Conservation (phyloP, 192 early-diverging fungal species). For the Chytriomyces sp. region DNA sequence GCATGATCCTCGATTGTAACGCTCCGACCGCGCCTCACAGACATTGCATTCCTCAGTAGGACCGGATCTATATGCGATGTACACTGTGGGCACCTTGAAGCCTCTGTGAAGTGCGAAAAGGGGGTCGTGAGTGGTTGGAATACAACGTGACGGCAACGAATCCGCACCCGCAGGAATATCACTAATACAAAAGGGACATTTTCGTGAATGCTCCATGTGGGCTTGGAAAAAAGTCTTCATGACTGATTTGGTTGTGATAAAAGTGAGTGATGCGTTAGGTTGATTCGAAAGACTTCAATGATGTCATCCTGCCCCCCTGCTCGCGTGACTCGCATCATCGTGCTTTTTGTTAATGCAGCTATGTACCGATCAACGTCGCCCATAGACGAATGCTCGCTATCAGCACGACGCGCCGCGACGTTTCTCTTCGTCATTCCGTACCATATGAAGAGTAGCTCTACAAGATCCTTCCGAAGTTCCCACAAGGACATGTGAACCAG, state of each 20-base stretch:
- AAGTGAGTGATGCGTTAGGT: background rate
- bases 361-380: no score
- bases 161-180: conserved; percentile 11
- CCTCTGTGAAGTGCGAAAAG: background rate
- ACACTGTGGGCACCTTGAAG: conserved; percentile 14
- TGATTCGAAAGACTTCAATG: background rate
- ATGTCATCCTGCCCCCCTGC: no score
- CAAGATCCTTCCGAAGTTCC: no score
- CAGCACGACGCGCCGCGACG: no score
- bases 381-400: no score
- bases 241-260: background rate
- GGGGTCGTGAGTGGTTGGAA: background rate
- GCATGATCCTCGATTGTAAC: no score
- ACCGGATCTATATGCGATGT: conserved; percentile 3
- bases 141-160: background rate
- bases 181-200: conserved; percentile 22
- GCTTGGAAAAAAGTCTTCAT: conserved; percentile 13
- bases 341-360: no score
- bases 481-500: background rate
- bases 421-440: no score
- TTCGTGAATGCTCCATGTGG: background rate
- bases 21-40: no score
- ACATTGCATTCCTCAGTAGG: no score
- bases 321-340: no score
- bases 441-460: no score